Percentiles rank a stretch among this genome's conserved stretches.
Evolutionary conservation across 1,284 basidiomycete genomes (phyloP).

Genomic region (Trichosporon ovoides): DNA sequence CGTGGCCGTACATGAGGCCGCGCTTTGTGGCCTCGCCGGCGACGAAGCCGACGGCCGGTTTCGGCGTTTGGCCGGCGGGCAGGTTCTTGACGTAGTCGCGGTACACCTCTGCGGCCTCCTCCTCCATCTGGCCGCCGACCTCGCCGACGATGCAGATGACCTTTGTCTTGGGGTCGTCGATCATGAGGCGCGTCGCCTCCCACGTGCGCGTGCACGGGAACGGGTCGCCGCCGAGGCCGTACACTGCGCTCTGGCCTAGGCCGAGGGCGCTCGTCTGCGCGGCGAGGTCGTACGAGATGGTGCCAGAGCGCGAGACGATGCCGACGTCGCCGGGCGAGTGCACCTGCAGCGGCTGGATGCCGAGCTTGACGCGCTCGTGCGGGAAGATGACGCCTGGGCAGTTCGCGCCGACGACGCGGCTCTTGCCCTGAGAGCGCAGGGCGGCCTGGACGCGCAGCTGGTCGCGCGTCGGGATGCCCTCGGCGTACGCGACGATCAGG

Average conservation of each 20-base stretch:
- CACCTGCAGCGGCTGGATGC: slow-evolving; percentile 92
- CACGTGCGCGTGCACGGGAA: slow-evolving; percentile 72
- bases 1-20: slow-evolving; percentile 91
- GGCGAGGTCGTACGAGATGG: slow-evolving; percentile 71
- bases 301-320: slow-evolving; percentile 93
- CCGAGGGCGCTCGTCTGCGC: slow-evolving; percentile 89
- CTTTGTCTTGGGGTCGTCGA: slow-evolving; percentile 74
- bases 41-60: slow-evolving; percentile 92
- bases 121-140: slow-evolving; percentile 87
- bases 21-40: slow-evolving; percentile 90
- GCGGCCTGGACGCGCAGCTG: slow-evolving; percentile 69
- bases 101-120: slow-evolving; percentile 93
- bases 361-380: slow-evolving; percentile 85
- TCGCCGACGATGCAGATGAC: slow-evolving; percentile 93
- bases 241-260: slow-evolving; percentile 84
- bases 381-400: slow-evolving; percentile 90
- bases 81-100: slow-evolving; percentile 66
- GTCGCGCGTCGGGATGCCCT: slow-evolving; percentile 65
- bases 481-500: slow-evolving; percentile 86
- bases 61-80: slow-evolving; percentile 52
- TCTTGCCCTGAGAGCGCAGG: slow-evolving; percentile 81
- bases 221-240: slow-evolving; percentile 94
- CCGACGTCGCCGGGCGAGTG: slow-evolving; percentile 82
- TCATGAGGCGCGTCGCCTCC: slow-evolving; percentile 87
- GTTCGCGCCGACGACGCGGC: slow-evolving; percentile 79